Base-by-base conservation (phyloP, 1,284 basidiomycete species). In the Ustilago curta region DNA sequence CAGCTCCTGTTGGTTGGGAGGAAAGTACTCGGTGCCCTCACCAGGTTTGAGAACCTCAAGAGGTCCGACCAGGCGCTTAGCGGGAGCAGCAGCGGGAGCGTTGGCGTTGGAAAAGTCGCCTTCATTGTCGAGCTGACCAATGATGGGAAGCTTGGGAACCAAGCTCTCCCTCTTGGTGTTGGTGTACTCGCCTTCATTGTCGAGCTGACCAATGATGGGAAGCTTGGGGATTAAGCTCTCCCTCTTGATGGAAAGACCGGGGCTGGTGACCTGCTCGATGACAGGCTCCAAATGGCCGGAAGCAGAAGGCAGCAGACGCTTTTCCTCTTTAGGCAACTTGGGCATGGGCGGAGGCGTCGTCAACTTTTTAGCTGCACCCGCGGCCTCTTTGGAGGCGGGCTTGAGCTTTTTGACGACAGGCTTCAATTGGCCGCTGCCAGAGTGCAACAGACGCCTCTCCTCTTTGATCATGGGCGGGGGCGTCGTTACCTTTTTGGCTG, bases 401-500 rank as follows among this genome's bases (percentile, higher is more conserved):
- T 51, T 61, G n/a, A 68, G 58, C 61, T 68, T 73, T 12, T 60
- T 57, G 29, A 68, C 65, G 2, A 68, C 23, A 11, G 64, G 65
- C 35, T 58, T n/a, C 37, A 61, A 27, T 6, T 64, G 42, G 31
- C 56, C 59, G 9, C 14, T 18, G 3, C 16, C 9, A 16, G 12
- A 16, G 1, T 50, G 52, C 8, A 68, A 49, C 25, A 73, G 58
- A 31, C 70, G 65, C 58, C 61, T 73, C 27, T 53, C 12, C 32
- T 58, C 32, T 14, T 59, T 37, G 31, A 48, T 29, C 55, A 68
- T 43, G 14, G 70, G 49, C 18, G 70, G 70, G n/a, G 64, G 70
- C 21, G 70, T 73, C 4, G 70, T 68, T 19, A 68, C 16, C 53
- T 68, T 63, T 40, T 68, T 73, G 50, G 65, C 70, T 4, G 65